These are phyloP conservation scores for Erythrophleum ivorense DNA, from an alignment of 331 rosid genomes.

Conservation along the genomic window DNA sequence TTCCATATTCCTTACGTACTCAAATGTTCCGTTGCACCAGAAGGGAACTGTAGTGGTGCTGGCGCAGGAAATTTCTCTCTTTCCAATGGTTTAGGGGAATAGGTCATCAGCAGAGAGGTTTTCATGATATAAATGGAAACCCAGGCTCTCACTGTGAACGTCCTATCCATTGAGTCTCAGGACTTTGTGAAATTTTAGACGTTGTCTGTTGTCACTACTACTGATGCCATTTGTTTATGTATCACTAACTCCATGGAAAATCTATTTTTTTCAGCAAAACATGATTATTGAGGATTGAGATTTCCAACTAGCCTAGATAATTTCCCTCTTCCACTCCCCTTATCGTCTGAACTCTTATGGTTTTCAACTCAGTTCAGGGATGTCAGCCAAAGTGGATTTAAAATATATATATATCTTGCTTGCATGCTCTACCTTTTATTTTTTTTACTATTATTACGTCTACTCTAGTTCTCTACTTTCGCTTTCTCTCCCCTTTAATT, in stretches of 20 bases:
- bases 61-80: neutral
- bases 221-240: neutral
- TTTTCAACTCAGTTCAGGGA: neutral
- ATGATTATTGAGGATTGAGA: neutral
- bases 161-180: conserved; percentile 4
- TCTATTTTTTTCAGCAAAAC: neutral
- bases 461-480: conserved; percentile 24
- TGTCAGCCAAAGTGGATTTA: neutral
- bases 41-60: neutral
- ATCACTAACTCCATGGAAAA: neutral
- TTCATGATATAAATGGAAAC: conserved; percentile 9
- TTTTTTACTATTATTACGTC: neutral
- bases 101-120: neutral
- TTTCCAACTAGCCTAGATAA: conserved; percentile 1
- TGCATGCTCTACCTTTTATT: neutral
- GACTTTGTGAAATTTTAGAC: neutral
- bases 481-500: neutral
- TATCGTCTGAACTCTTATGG: neutral
- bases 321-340: neutral
- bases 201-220: neutral
- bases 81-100: neutral
- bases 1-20: conserved; percentile 27
- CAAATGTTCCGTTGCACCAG: conserved; percentile 24
- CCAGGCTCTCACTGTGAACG: neutral
- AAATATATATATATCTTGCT: neutral